Base-by-base conservation (phyloP, 1,139 yeast genomes). In the Geotrichum histeridarum region DNA sequence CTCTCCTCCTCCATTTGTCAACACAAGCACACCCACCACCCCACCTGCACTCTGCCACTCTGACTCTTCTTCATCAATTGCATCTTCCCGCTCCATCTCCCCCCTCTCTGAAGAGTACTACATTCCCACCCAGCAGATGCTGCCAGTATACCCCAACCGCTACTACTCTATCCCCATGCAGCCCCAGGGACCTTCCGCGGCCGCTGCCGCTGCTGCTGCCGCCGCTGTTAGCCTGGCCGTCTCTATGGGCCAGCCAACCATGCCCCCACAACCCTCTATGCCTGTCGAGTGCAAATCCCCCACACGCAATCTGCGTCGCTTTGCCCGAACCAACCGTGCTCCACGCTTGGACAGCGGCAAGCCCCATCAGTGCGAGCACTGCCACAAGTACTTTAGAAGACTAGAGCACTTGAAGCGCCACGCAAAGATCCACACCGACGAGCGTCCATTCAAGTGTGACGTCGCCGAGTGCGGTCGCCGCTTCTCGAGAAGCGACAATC, bases 361-460 rank as follows among this genome's bases (percentile, higher is more conserved):
- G 51, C 83, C 81, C 51, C 93, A 86, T 70, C 78, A 78, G 61
- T 90, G 97, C 73, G 61, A 57, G 39, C 59, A 63, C 49, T 73
- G 76, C 61, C 85, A 87, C n/a, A 75, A 89, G 58, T 84, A 95
- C 64, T 91, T 91, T 75, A 91, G 88, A 67, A 78, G 98, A 58
- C 91, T 94, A 42, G 96, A 93, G 65, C 96, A 93, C 73, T 88
- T 91, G 53, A 87, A 89, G 67, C 78, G 98, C 60, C 98, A 90
- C 69, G 77, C 86, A 78, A 81, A 91, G 69, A 83, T 91, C 48
- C 98, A 91, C 73, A 85, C 95, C 11, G 80, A 84, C 54, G 96
- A 89, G 65, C 85, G 93, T 61, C 96, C 96, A 5, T 90, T 79
- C 65, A 78, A 77, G 56, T 91, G 98, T 71, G 84, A 84, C 52